Base-by-base conservation (phyloP, 495 filamentous ascomycete species). In the Polyplosphaeria fusca region DNA sequence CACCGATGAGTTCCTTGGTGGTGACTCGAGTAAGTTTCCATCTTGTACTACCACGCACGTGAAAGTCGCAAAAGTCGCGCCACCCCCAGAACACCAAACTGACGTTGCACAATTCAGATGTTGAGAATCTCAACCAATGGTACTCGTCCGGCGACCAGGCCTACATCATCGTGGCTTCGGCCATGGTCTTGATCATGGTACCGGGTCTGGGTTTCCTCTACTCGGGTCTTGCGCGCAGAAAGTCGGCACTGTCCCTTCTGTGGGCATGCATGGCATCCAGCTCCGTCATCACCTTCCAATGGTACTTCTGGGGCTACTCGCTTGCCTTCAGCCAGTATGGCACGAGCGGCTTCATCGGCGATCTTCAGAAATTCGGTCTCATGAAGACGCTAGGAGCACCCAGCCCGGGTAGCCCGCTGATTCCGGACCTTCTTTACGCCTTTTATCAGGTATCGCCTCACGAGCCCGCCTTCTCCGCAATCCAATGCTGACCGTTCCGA, bases 181-280 rank as follows among this genome's bases (percentile, higher is more conserved):
- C 87, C 65, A 96, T 98, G 93, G 93, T 98, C 47, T 72, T 98
- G 74, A 72, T 95, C 73, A 96, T 96, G 91, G 76, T 87, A 42
- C 83, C 84, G 18, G 86, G 84, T 61, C 82, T 88, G 35, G 84
- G 82, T 30, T 88, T 87, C 70, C 75, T 86, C 13, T 83, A 84
- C 67, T 86, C 81, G 4, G 83, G 83, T 58, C 76, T 85, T 47
- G 80, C 79, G 12, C 79, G 82, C 45, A 74, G 82, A 67, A 84
- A 84, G 72, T 85, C 82, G 24, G 79, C 84, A 18, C 72, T 87
- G 9, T 84, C 81, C 59, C 83, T 87, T 79, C 83, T 87, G 60
- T 87, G 81, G 80, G 81, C 81, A 16, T 85, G 81, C 68, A 83
- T 87, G 82, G 78, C 69, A 22, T 82, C 82, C 4, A 74, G 78